phyloP scores from a whole-genome alignment of 345 rosid species.

The Turnera subulata region DNA sequence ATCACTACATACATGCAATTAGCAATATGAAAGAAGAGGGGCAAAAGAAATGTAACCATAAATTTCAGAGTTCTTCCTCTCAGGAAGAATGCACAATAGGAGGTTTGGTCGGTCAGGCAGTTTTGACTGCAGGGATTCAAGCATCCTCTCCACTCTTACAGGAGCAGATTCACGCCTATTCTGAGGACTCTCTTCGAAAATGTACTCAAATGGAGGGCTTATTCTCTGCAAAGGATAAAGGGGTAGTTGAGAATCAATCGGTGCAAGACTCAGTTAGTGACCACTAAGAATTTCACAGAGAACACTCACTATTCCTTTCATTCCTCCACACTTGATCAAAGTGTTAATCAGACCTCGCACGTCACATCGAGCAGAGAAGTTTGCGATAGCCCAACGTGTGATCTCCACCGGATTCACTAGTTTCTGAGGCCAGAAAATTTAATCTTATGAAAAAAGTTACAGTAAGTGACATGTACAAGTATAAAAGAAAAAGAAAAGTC shows the following conservation, averaged over 20 bases:
- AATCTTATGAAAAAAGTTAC: no score
- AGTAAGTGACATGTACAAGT: not conserved
- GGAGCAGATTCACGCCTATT: conserved; percentile 44
- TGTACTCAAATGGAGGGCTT: conserved; percentile 33
- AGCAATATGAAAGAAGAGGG: not conserved
- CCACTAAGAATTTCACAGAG: not conserved
- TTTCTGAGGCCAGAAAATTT: conserved; percentile 32
- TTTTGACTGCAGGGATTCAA: conserved; percentile 44
- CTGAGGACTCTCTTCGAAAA: conserved; percentile 49
- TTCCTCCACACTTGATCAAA: conserved; percentile 52
- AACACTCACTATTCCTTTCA: conserved; percentile 79
- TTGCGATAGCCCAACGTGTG: conserved; percentile 73
- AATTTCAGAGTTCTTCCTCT: conserved; percentile 65
- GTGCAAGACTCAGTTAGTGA: not conserved
- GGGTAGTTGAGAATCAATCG: not conserved
- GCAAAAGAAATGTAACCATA: conserved; percentile 41
- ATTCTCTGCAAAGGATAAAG: not conserved
- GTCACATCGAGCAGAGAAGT: conserved; percentile 80
- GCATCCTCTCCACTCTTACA: conserved; percentile 75
- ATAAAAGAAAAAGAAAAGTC: conserved; percentile 1
- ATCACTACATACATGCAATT: conserved; percentile 1
- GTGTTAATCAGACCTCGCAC: conserved; percentile 37
- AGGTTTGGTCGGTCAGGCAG: conserved; percentile 65
- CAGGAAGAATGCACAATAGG: conserved; percentile 72
- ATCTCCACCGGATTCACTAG: conserved; percentile 63